phyloP scores from a whole-genome alignment of 192 early-diverging fungal genomes.

The Gamsiella multidivaricata region DNA sequence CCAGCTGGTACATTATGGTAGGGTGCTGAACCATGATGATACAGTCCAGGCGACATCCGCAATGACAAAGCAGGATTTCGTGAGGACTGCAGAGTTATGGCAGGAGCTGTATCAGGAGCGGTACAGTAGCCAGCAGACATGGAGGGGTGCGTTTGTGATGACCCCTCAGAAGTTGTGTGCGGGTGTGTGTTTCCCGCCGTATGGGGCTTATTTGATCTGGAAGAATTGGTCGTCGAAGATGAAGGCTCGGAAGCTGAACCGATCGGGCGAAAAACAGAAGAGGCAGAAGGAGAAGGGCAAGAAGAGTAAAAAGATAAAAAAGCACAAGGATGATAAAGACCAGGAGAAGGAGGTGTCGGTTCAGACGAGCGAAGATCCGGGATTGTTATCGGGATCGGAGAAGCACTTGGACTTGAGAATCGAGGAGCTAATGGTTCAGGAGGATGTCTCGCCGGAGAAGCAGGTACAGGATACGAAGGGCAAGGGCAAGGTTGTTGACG shows the following conservation, averaged over 20 bases:
- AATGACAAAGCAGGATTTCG: slow-evolving; percentile 58
- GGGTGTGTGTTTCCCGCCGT: slow-evolving; percentile 41
- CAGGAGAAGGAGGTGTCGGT: neutral
- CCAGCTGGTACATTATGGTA: slow-evolving; percentile 54
- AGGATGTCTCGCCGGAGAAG: neutral
- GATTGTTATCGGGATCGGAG: neutral
- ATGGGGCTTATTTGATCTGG: slow-evolving; percentile 36
- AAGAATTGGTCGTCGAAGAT: slow-evolving; percentile 31
- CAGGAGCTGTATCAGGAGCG: slow-evolving; percentile 55
- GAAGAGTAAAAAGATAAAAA: slow-evolving; percentile 4
- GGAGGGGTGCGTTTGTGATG: slow-evolving; percentile 18
- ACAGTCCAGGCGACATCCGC: slow-evolving; percentile 47
- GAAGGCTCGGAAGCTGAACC: slow-evolving; percentile 24
- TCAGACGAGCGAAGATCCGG: neutral
- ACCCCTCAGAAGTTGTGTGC: slow-evolving; percentile 36
- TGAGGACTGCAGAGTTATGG: slow-evolving; percentile 61
- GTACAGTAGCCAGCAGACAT: slow-evolving; percentile 50
- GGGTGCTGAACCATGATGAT: slow-evolving; percentile 76
- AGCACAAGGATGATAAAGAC: neutral
- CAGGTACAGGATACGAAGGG: slow-evolving; percentile 19
- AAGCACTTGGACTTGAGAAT: slow-evolving; percentile 9
- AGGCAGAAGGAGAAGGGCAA: neutral
- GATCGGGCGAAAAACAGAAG: neutral
- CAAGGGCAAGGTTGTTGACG: slow-evolving; percentile 18
- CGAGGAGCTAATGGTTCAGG: slow-evolving; percentile 16